Base-by-base conservation (phyloP, 1,284 basidiomycete genomes). In the Baeospora myosura region DNA sequence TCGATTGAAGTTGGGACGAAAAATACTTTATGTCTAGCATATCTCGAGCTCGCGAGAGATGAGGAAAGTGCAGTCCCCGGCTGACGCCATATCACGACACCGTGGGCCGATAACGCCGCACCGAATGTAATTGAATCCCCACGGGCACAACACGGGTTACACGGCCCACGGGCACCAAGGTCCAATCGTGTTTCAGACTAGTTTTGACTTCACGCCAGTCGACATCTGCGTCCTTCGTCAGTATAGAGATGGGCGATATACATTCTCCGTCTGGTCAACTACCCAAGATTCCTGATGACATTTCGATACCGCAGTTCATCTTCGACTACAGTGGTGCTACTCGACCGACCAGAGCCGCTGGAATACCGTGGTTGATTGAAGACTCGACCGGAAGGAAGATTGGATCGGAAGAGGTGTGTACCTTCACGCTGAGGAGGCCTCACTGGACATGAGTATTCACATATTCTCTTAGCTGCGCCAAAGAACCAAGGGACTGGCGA, bases 241-340 rank as follows among this genome's bases (percentile, higher is more conserved):
- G 11, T 20, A 2, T 34, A n/a, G 7, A 11, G 21, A 54, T 52
- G 49, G 29, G 51, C 14, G 56, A 54, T 24, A 51, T 62, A 29
- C 48, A 52, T 38, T 43, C 48, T 23, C 34, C 42, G 18, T 21
- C 58, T 6, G 54, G 46, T 7, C 48, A 55, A 24, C 59, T 76
- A 12, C 73, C 72, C 40, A 49, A 55, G 38, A 73, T 84, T 37
- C 82, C 83, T 14, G 76, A 80, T 51, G 64, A 85, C 56, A 51
- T 85, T 39, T 81, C 78, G 2, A 58, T 84, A 16, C 65, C 67
- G 4, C 81, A 84, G 55, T 85, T 86, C 58, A 69, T 82, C 52
- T 64, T 86, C n/a, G 76, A 82, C 55, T 57, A 56, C 20, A 58
- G 72, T 28, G 78, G 81, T 49, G 66, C 70, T 3, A 55, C 63